A percentile compares a stretch with the other conserved stretches of the same genome.
These are phyloP conservation scores for Hypocrella siamensis DNA, from an alignment of 2,329 filamentous ascomycete genomes.

Conservation along the genomic window DNA sequence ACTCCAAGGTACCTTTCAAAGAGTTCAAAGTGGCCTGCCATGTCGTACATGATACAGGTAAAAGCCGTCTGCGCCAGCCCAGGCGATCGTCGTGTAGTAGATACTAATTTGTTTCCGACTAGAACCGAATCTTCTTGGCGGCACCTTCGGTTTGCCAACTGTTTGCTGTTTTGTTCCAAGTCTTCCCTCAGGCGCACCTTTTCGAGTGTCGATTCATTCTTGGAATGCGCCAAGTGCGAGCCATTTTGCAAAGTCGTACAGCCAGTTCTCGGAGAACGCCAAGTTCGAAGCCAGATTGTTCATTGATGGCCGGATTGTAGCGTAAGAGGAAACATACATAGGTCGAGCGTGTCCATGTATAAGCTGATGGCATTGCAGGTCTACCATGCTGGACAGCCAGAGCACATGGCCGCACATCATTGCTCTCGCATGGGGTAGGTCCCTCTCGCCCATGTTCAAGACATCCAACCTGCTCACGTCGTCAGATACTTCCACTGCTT, in stretches of 20 bases:
- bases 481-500: constrained; percentile 36
- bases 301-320: constrained; percentile 48
- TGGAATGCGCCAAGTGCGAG: constrained; percentile 51
- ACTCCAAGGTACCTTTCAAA: constrained; percentile 54
- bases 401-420: constrained; percentile 35
- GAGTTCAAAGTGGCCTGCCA: constrained; percentile 73
- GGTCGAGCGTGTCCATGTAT: too few relatives aligned
- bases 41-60: constrained; percentile 39
- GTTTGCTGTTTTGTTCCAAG: constrained; percentile 60
- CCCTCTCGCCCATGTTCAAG: constrained; percentile 7
- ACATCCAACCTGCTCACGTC: background rate
- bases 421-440: constrained; percentile 25
- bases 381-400: constrained; percentile 35
- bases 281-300: constrained; percentile 52
- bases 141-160: constrained; percentile 39
- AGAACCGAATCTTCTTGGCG: constrained; percentile 38
- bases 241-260: constrained; percentile 37
- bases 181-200: constrained; percentile 38
- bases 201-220: constrained; percentile 60
- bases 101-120: background rate
- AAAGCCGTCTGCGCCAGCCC: too few relatives aligned
- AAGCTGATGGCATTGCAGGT: constrained; percentile 21
- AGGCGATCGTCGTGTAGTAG: too few relatives aligned
- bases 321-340: constrained; percentile 25
- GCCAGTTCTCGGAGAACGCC: constrained; percentile 37